Conservation (phyloP, 768 basidiomycete species). For the Steccherinum ochraceum region DNA sequence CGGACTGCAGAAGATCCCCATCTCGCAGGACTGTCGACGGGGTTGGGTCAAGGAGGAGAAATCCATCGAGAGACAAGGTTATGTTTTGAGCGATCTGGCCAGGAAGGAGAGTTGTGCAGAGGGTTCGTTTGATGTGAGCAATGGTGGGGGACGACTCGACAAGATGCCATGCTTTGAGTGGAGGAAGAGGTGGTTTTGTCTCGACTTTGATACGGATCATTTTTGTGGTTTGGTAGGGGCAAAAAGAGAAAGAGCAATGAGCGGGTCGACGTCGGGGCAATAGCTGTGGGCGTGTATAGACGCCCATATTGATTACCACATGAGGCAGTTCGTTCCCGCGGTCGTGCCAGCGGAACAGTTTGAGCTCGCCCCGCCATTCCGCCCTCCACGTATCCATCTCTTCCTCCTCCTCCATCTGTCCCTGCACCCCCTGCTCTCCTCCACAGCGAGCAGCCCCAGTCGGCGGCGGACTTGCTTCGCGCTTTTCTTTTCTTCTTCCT, state of each 20-base stretch:
- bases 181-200: background rate
- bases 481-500: background rate
- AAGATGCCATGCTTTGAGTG: background rate
- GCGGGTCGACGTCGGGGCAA: background rate
- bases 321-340: background rate
- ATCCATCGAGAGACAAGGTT: constrained; percentile 23
- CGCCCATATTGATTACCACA: background rate
- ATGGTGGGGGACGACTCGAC: background rate
- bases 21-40: constrained; percentile 23
- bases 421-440: background rate
- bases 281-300: too few species aligned
- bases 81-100: constrained; percentile 8
- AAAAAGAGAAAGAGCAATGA: too few species aligned
- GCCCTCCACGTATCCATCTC: too few species aligned
- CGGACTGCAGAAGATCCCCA: constrained; percentile 24
- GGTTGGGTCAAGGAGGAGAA: constrained; percentile 23
- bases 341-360: background rate
- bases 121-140: background rate
- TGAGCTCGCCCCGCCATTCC: too few species aligned
- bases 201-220: background rate
- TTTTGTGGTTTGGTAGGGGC: too few species aligned
- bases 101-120: background rate
- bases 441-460: background rate
- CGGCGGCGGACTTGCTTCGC: background rate
- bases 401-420: too few species aligned